These are phyloP conservation scores for Graphilbum fragrans DNA, from an alignment of 2,329 filamentous ascomycete species.

Conservation along the genomic window DNA sequence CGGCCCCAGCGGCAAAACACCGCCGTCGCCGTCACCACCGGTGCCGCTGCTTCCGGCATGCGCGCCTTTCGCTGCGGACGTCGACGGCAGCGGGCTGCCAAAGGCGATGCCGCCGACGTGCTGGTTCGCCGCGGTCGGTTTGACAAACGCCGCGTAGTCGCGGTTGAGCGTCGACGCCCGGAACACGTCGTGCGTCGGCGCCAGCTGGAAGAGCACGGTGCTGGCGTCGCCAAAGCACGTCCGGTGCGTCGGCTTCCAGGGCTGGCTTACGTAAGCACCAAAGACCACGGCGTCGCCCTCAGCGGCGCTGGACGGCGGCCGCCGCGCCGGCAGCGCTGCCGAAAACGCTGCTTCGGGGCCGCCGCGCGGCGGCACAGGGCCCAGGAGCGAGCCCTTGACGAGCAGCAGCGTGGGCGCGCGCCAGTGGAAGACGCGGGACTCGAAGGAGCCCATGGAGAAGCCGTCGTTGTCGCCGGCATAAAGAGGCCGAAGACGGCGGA, in stretches of 20 bases:
- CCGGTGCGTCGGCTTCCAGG: constrained; percentile 58
- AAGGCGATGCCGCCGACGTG: constrained; percentile 48
- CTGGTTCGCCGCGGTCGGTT: constrained; percentile 38
- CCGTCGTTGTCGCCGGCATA: constrained; percentile 61
- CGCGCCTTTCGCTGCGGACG: constrained; percentile 25
- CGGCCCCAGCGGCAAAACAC: constrained; percentile 41
- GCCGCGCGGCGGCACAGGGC: constrained; percentile 32
- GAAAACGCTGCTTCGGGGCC: constrained; percentile 46
- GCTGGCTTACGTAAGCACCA: constrained; percentile 53
- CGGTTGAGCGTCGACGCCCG: constrained; percentile 49
- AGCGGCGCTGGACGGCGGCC: not conserved
- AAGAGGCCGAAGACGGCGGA: constrained; percentile 51
- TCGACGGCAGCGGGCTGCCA: constrained; percentile 47
- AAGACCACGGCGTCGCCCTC: constrained; percentile 39
- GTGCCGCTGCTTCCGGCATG: constrained; percentile 3
- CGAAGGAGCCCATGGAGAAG: constrained; percentile 68
- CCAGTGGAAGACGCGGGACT: constrained; percentile 68
- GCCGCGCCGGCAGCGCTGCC: constrained; percentile 50
- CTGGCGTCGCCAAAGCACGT: constrained; percentile 55
- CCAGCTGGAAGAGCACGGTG: constrained; percentile 58
- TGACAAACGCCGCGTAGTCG: constrained; percentile 58
- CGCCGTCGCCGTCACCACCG: not conserved
- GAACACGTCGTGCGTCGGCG: constrained; percentile 62
- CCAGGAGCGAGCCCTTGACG: constrained; percentile 51
- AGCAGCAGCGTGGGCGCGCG: constrained; percentile 61